A percentile compares a stretch with the other conserved stretches of the same genome.
phyloP scores from a whole-genome alignment of 2,329 filamentous ascomycete genomes.

The Cladosporium halotolerans region DNA sequence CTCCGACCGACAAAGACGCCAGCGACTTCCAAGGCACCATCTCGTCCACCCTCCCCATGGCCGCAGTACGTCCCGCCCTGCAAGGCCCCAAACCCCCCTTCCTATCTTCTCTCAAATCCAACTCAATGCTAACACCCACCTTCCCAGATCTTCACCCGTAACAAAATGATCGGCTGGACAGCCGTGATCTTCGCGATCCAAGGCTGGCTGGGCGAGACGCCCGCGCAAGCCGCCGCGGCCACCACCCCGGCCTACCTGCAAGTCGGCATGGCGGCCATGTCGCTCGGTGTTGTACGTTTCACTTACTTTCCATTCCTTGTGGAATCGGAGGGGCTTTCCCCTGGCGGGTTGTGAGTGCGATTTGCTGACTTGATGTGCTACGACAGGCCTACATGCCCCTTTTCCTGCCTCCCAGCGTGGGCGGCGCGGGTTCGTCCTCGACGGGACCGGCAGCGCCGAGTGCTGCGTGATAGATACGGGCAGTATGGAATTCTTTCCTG shows the following conservation, averaged over 20 bases:
- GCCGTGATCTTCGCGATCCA: constrained; percentile 69
- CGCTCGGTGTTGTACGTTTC: constrained; percentile 40
- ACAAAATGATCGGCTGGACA: constrained; percentile 62
- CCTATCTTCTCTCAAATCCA: no score
- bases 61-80: constrained; percentile 54
- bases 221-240: constrained; percentile 57
- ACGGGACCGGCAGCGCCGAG: constrained; percentile 6
- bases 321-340: constrained; percentile 30
- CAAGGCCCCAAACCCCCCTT: no score
- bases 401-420: constrained; percentile 53
- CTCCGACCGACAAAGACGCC: constrained; percentile 56
- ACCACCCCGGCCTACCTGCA: constrained; percentile 68
- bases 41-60: constrained; percentile 84
- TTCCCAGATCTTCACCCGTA: constrained; percentile 15
- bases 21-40: constrained; percentile 64
- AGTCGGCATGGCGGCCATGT: constrained; percentile 64
- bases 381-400: constrained; percentile 56
- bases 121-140: not conserved
- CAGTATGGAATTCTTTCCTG: not conserved
- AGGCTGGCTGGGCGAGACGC: constrained; percentile 70
- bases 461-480: not conserved
- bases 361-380: not conserved
- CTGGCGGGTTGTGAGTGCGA: not conserved
- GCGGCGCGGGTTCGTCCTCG: not conserved
- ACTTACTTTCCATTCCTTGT: constrained; percentile 22